Conservation (phyloP, 345 rosid species). For the Pugionium dolabratum region DNA sequence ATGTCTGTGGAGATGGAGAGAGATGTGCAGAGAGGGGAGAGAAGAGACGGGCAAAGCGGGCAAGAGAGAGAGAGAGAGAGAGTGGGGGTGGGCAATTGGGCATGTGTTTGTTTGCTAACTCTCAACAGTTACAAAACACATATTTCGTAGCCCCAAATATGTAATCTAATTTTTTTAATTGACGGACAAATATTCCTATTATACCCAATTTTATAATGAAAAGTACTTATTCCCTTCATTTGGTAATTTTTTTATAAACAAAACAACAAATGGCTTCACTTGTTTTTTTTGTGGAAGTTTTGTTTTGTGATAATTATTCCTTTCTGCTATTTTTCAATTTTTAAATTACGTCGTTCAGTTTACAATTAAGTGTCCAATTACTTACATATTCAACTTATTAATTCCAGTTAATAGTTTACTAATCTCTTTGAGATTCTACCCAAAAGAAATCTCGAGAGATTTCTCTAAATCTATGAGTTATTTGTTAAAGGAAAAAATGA, state of each 20-base stretch:
- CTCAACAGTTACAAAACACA: slow-evolving; percentile 36
- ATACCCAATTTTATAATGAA: not conserved
- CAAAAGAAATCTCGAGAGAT: not conserved
- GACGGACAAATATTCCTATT: slow-evolving; percentile 20
- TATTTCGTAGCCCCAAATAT: slow-evolving; percentile 1
- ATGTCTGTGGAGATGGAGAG: slow-evolving; percentile 30
- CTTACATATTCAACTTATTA: not conserved
- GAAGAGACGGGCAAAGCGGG: slow-evolving; percentile 31
- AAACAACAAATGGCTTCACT: not conserved
- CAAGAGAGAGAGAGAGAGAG: slow-evolving; percentile 18
- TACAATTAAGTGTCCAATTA: not conserved
- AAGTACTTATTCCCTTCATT: not conserved
- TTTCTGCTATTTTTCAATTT: not conserved
- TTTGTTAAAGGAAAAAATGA: not conserved
- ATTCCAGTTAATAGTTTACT: not conserved
- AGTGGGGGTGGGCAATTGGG: slow-evolving; percentile 7
- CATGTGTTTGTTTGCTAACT: slow-evolving; percentile 38
- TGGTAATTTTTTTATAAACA: slow-evolving; percentile 3
- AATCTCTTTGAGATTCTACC: not conserved
- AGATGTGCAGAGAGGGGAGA: slow-evolving; percentile 13
- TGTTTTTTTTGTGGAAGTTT: not conserved
- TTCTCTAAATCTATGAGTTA: slow-evolving; percentile 2
- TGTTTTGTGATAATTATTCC: not conserved
- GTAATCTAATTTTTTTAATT: not conserved
- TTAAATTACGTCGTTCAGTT: not conserved